phyloP scores from a whole-genome alignment of 768 basidiomycete species.

The Leccinum arenicola region DNA sequence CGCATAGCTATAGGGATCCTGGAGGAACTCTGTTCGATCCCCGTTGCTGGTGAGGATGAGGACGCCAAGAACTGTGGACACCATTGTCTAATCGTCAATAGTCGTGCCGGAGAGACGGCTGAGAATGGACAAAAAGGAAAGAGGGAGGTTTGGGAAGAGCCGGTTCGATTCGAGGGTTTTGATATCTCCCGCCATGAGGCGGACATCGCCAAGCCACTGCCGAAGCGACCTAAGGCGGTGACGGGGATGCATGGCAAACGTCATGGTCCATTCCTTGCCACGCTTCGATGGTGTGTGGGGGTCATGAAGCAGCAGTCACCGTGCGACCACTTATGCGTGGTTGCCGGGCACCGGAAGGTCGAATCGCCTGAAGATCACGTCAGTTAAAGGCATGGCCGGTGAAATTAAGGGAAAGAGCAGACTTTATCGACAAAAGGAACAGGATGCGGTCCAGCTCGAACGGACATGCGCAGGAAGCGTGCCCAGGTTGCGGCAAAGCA shows the following conservation, averaged over 20 bases:
- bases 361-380: slow-evolving; percentile 26
- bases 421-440: slow-evolving; percentile 12
- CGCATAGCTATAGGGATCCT: slow-evolving; percentile 68
- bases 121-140: slow-evolving; percentile 2
- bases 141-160: slow-evolving; percentile 11
- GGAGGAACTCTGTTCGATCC: slow-evolving; percentile 65
- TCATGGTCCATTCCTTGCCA: slow-evolving; percentile 28
- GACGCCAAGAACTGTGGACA: slow-evolving; percentile 58
- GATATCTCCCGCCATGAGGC: slow-evolving; percentile 30
- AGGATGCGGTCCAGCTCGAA: slow-evolving; percentile 17
- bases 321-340: slow-evolving; percentile 24
- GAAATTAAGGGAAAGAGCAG: slow-evolving; percentile 24
- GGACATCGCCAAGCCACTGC: slow-evolving; percentile 27
- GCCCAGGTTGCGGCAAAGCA: neutral
- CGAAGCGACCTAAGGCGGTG: slow-evolving; percentile 31
- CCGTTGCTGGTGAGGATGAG: slow-evolving; percentile 77
- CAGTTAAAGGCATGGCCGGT: slow-evolving; percentile 15
- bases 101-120: neutral
- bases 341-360: slow-evolving; percentile 23
- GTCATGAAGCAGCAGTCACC: slow-evolving; percentile 18
- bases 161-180: slow-evolving; percentile 22
- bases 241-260: slow-evolving; percentile 19
- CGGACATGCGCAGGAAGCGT: slow-evolving; percentile 28
- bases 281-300: slow-evolving; percentile 26
- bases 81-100: slow-evolving; percentile 20